phyloP scores from a whole-genome alignment of 352 stramenopile species.

The Pythium apleroticum region DNA sequence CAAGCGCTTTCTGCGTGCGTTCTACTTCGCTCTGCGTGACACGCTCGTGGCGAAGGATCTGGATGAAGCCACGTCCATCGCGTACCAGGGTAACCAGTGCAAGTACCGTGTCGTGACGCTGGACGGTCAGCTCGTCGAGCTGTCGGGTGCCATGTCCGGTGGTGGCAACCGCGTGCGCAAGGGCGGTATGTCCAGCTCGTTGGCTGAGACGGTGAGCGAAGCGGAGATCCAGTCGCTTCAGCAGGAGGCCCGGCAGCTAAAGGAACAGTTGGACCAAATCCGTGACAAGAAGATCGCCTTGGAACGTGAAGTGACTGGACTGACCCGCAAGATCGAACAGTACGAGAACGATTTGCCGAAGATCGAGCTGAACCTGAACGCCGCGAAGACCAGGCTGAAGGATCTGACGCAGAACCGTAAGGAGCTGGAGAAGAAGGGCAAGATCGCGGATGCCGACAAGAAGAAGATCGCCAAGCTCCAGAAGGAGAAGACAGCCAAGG shows the following conservation, averaged over 20 bases:
- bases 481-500: conserved; percentile 85
- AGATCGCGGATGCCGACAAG: conserved; percentile 85
- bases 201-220: conserved; percentile 50
- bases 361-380: conserved; percentile 82
- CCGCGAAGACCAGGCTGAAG: conserved; percentile 57
- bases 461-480: conserved; percentile 86
- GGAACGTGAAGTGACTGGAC: conserved; percentile 82
- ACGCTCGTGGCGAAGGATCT: conserved; percentile 97
- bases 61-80: conserved; percentile 89
- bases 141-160: conserved; percentile 98
- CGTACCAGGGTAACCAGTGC: conserved; percentile 91
- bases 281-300: conserved; percentile 64
- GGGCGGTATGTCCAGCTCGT: conserved; percentile 92
- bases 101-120: conserved; percentile 97
- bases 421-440: conserved; percentile 84
- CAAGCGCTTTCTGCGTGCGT: conserved; percentile 88
- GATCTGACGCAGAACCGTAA: conserved; percentile 62
- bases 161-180: conserved; percentile 92
- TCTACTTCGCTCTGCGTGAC: conserved; percentile 97
- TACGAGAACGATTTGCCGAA: conserved; percentile 91
- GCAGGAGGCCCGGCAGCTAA: conserved; percentile 46
- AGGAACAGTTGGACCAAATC: conserved; percentile 53
- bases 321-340: conserved; percentile 88
- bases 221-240: conserved; percentile 68
- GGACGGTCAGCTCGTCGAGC: conserved; percentile 97